These are phyloP conservation scores for Tetracladium setigerum DNA, from an alignment of 495 filamentous ascomycete genomes.

Conservation along the genomic window DNA sequence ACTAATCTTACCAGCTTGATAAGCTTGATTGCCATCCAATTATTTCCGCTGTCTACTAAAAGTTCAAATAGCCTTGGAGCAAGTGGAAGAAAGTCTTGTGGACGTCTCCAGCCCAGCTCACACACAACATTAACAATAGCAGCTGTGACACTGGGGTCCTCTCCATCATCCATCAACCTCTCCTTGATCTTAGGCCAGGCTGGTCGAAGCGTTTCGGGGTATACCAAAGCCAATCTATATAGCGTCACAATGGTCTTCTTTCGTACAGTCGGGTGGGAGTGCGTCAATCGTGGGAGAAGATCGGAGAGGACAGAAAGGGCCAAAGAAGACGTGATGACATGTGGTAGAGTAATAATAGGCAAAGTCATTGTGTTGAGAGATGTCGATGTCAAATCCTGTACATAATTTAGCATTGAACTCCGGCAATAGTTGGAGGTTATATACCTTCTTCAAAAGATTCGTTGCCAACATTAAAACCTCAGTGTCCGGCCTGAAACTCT, in stretches of 20 bases:
- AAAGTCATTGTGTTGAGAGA: slow-evolving; percentile 69
- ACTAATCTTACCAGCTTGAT: slow-evolving; percentile 76
- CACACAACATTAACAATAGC: slow-evolving; percentile 96
- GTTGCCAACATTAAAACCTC: slow-evolving; percentile 97
- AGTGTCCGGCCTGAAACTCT: slow-evolving; percentile 92
- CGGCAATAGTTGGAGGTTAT: background rate
- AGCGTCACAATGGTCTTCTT: slow-evolving; percentile 95
- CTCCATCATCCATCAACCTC: slow-evolving; percentile 77
- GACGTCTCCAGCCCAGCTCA: slow-evolving; percentile 89
- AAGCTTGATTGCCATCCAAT: slow-evolving; percentile 99
- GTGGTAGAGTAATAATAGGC: slow-evolving; percentile 79
- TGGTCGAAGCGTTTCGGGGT: slow-evolving; percentile 83
- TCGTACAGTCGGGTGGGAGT: slow-evolving; percentile 72
- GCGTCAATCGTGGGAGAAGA: slow-evolving; percentile 74
- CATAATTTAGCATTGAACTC: slow-evolving; percentile 8
- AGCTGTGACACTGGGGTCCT: slow-evolving; percentile 89
- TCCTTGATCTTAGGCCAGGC: slow-evolving; percentile 98
- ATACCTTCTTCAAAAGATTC: slow-evolving; percentile 91
- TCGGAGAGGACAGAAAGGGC: slow-evolving; percentile 83
- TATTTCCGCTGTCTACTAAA: slow-evolving; percentile 87
- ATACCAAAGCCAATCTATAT: slow-evolving; percentile 86
- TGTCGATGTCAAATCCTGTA: slow-evolving; percentile 72
- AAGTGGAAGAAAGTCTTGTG: slow-evolving; percentile 85
- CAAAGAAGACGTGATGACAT: slow-evolving; percentile 84
- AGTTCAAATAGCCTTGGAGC: slow-evolving; percentile 89